Base-by-base conservation (phyloP, 176 grass and related monocot species). In the Areca catechu region DNA sequence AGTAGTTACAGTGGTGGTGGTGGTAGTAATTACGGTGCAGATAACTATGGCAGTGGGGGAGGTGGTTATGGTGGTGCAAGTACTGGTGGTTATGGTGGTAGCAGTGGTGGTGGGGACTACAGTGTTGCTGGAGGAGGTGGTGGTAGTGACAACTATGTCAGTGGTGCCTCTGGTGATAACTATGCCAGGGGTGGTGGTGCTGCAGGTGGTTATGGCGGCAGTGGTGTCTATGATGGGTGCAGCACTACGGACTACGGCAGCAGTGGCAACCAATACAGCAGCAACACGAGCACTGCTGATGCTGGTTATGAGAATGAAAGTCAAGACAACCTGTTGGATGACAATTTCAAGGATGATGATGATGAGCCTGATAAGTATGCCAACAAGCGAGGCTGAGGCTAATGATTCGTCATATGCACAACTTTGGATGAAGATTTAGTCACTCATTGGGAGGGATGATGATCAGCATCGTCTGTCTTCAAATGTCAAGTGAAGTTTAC, bases 271-370 rank as follows among this genome's bases (percentile, higher is more conserved):
- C 22, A 82, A 22, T 76, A 57, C 72, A 79, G 74, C 60, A 75
- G 73, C 69, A 53, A 52, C 17, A 51, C 25, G 5, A 20, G 21
- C 30, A 54, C 49, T 24, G 66, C 64, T 34, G 59, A 56, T 17
- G 60, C 10, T 48, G 68, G 61, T 25, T 55, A 49, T 25, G 76
- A 52, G 37, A n/a, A 59, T 43, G 54, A 49, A 18, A 51, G 65
- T 22, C 72, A 77, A 51, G 75, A 77, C 30, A 75, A 83, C 22
- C 61, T 74, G 20, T 51, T 83, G 5, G 77, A 61, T 20, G 80
- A 70, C 5, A 66, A 69, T 5, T 75, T 60, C 65, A 79, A 84
- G 7, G 58, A 67, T 3, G 78, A 82, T 10, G 60, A 54, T 48
- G 62, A 70, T 47, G 73, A 83, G 4, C 55, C 63, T 0, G 66